Conservation (phyloP, 2,329 filamentous ascomycete species). For the Penicillium sp. region DNA sequence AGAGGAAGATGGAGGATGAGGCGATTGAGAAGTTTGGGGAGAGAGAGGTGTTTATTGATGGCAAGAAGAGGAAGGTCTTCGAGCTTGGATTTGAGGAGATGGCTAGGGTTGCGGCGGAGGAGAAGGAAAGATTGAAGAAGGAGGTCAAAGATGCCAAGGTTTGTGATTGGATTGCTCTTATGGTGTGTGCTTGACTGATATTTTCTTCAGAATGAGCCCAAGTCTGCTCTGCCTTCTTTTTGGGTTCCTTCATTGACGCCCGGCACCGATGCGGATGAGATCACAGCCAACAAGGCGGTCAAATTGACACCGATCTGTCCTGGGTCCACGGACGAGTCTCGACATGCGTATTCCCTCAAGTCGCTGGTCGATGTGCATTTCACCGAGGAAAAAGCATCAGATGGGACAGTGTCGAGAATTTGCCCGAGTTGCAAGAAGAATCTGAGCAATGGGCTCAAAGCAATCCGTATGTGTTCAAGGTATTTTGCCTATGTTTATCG, state of each 20-base stretch:
- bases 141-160: conserved; percentile 73
- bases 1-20: conserved; percentile 32
- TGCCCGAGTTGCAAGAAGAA: conserved; percentile 87
- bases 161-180: neutral
- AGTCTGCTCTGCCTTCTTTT: conserved; percentile 77
- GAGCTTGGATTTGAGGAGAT: conserved; percentile 78
- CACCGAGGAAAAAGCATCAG: conserved; percentile 65
- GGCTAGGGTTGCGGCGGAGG: conserved; percentile 67
- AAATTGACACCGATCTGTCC: conserved; percentile 77
- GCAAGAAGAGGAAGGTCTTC: conserved; percentile 73
- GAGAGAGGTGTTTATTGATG: conserved; percentile 49
- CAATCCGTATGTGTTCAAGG: conserved; percentile 56
- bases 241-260: conserved; percentile 89
- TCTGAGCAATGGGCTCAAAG: conserved; percentile 78
- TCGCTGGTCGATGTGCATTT: conserved; percentile 76
- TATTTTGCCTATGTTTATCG: neutral
- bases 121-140: conserved; percentile 69
- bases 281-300: conserved; percentile 59
- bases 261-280: conserved; percentile 57
- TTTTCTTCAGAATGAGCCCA: conserved; percentile 52
- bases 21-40: conserved; percentile 29
- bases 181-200: neutral
- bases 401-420: conserved; percentile 51
- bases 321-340: conserved; percentile 64
- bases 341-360: conserved; percentile 78